phyloP scores from a whole-genome alignment of 2,329 filamentous ascomycete species.

The Fusarium papillatum region DNA sequence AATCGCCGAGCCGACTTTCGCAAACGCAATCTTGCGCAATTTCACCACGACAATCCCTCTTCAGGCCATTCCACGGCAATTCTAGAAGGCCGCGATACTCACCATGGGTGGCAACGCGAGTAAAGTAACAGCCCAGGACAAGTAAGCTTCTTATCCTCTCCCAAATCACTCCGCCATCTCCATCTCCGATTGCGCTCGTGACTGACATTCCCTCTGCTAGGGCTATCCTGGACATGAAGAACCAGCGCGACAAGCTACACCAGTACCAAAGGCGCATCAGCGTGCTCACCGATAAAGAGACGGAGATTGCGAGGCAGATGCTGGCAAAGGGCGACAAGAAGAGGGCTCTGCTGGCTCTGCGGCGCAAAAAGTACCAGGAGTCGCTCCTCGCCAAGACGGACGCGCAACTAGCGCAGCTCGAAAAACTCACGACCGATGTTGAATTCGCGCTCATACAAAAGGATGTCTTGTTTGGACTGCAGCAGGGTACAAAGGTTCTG shows the following conservation, averaged over 20 bases:
- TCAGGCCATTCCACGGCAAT: constrained; percentile 12
- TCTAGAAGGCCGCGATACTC: constrained; percentile 15
- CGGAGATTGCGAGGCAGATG: constrained; percentile 86
- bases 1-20: constrained; percentile 20
- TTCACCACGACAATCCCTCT: neutral
- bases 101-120: constrained; percentile 69
- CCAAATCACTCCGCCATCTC: constrained; percentile 18
- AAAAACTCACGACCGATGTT: constrained; percentile 88
- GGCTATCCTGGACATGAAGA: constrained; percentile 97
- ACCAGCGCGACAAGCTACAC: constrained; percentile 95
- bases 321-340: constrained; percentile 84
- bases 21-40: constrained; percentile 8
- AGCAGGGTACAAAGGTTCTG: constrained; percentile 91
- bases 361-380: constrained; percentile 98
- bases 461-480: constrained; percentile 92
- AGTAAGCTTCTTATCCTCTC: constrained; percentile 65
- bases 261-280: constrained; percentile 95
- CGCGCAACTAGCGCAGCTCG: constrained; percentile 91
- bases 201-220: constrained; percentile 59
- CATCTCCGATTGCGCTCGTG: constrained; percentile 30
- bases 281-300: constrained; percentile 88
- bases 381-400: constrained; percentile 91
- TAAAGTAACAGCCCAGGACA: constrained; percentile 82
- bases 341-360: constrained; percentile 87
- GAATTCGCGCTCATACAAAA: constrained; percentile 98